These are phyloP conservation scores for Harringtonia aguacate DNA, from an alignment of 2,329 filamentous ascomycete species.

Conservation along the genomic window DNA sequence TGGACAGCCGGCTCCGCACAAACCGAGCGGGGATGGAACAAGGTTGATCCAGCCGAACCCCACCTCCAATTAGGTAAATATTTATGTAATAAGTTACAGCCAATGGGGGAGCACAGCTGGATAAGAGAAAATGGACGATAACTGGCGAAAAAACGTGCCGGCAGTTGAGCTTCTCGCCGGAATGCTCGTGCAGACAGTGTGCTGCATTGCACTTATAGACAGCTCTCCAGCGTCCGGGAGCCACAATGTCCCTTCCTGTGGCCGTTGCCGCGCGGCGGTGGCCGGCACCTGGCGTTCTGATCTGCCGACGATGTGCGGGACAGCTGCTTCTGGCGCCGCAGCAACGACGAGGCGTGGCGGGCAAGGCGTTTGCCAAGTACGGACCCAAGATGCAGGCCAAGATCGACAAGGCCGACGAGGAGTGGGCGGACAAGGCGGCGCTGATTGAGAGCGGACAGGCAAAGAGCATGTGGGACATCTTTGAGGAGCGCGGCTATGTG, in stretches of 20 bases:
- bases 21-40: conserved; percentile 1
- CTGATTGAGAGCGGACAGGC: conserved; percentile 38
- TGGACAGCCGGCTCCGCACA: conserved; percentile 2
- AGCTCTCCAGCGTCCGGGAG: neutral
- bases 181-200: too few relatives aligned
- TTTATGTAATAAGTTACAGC: too few relatives aligned
- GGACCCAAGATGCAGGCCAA: conserved; percentile 31
- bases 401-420: conserved; percentile 25
- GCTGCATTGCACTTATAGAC: too few relatives aligned
- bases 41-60: neutral
- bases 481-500: conserved; percentile 63
- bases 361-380: conserved; percentile 10
- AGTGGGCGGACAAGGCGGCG: conserved; percentile 37
- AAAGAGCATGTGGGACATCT: conserved; percentile 47
- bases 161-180: too few relatives aligned
- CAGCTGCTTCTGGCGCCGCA: conserved; percentile 3
- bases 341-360: conserved; percentile 6
- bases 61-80: too few relatives aligned
- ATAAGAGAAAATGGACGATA: too few relatives aligned
- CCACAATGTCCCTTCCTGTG: conserved; percentile 3
- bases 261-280: conserved; percentile 3
- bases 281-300: neutral
- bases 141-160: too few relatives aligned
- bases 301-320: conserved; percentile 10
- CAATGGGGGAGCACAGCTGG: too few relatives aligned